Conservation (phyloP, 2,329 filamentous ascomycete species). For the Colletotrichum filicis region DNA sequence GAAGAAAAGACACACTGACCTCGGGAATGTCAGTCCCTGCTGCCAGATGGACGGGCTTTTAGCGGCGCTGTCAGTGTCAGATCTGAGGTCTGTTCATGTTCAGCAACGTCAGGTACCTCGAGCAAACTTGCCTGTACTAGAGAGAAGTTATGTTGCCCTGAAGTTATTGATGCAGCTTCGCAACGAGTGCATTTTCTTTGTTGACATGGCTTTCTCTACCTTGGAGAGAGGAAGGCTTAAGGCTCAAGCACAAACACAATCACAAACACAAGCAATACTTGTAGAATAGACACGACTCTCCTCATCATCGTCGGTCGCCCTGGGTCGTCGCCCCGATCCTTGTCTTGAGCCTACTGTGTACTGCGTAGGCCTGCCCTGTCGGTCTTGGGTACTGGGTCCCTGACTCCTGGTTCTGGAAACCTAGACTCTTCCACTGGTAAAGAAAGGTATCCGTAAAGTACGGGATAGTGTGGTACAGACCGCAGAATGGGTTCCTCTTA, state of each 20-base stretch:
- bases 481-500: neutral
- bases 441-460: neutral
- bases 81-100: neutral
- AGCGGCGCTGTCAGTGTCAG: conserved; percentile 16
- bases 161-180: neutral
- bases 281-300: neutral
- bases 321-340: neutral
- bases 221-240: too few species aligned
- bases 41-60: neutral
- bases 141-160: too few species aligned
- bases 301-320: neutral
- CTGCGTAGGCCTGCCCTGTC: conserved; percentile 6
- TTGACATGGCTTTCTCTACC: neutral
- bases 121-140: too few species aligned
- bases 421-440: too few species aligned
- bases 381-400: neutral
- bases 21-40: conserved; percentile 3
- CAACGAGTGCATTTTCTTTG: too few species aligned
- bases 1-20: neutral
- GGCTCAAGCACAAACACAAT: neutral
- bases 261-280: neutral
- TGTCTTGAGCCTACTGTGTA: too few species aligned
- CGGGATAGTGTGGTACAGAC: neutral
- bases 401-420: neutral
- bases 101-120: neutral